Base-by-base conservation (phyloP, 73 alveolate species). In the Stentor coeruleus region DNA sequence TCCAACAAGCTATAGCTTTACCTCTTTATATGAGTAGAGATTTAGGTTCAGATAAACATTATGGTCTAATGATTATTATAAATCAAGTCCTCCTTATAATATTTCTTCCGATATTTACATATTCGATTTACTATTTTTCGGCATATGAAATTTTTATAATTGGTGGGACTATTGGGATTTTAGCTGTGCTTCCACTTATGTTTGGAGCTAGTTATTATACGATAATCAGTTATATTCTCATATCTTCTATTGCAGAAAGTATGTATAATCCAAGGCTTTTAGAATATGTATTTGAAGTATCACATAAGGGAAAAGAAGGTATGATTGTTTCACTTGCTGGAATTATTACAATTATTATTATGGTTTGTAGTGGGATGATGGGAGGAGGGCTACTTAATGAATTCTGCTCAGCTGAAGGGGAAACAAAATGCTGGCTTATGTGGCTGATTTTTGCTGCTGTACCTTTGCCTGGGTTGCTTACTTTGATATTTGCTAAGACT, bases 11-110 rank as follows among this genome's bases (percentile, higher is more conserved):
- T n/a, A n/a, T n/a, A 57, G 28, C 73, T 57, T 57, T 57, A 31
- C 73, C 73, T 20, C 15, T 57, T 20, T 57, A 57, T 57, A 57
- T 57, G 73, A 57, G 28, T 57, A 57, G 73, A 57, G 73, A 57
- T 20, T 20, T 57, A 31, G 73, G 73, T 31, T 57, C 73, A 57
- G 73, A 57, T 57, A 20, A n/a, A 20, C 73, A 57, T 2, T 57
- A 57, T 57, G 73, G 73, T 31, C 28, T 20, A 1, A 31, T 57
- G 3, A 20, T 57, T 57, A 31, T 31, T 2, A 57, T 57, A 20
- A 31, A 57, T n/a, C 28, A n/a, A 31, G 28, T 57, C 28, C 28
- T 57, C 73, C 28, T 57, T n/a, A 57, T 57, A n/a, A 57, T 57
- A 57, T 57, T 57, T 57, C 28, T 31, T 1, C 73, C 28, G 15